Base-by-base conservation (phyloP, 2,329 filamentous ascomycete species). In the Escovopsis weberi region DNA sequence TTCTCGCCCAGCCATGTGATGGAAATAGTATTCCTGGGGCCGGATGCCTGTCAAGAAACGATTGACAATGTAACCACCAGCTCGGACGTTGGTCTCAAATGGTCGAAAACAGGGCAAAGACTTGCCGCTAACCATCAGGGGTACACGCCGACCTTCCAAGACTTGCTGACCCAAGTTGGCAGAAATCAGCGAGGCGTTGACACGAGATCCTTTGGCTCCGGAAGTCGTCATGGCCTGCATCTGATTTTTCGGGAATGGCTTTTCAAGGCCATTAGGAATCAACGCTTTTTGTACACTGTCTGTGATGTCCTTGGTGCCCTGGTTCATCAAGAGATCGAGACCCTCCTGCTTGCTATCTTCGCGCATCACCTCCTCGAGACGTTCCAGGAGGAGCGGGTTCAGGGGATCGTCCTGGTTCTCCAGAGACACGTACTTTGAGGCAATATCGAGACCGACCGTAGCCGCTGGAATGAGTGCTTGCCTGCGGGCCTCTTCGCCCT, bases 211-310 rank as follows among this genome's bases (percentile, higher is more conserved):
- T 66, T 98, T 98, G 41, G 91, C 91, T 60, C 91, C 91, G 44
- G 91, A 95, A 12, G 82, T 83, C 19, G 91, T 98, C 91, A 98
- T 98, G 50, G 85, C 79, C 69, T 98, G 91, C 89, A 98, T 98
- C 64, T 96, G 89, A 57, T 98, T 98, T 57, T 82, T 82, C 1
- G 91, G 91, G 62, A 98, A 98, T 7, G 83, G 77, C 64, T 96
- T 98, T 54, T 85, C 79, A 26, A 98, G 74, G 36, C 85, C 86
- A 18, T 68, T 64, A 0, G 91, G 91, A 50, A 98, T 72, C 61
- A 87, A 94, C 2, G 75, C 74, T 38, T 70, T 70, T 9, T 88
- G 94, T 37, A 96, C 80, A 1, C 70, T 74, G 12, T 83, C 80
- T 4, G 89, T 95, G 26, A 98, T 74, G 4, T 72, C 63, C 11